Evolutionary conservation across 352 stramenopile species (phyloP).

Genomic region (Halophytophthora batemanensis): DNA sequence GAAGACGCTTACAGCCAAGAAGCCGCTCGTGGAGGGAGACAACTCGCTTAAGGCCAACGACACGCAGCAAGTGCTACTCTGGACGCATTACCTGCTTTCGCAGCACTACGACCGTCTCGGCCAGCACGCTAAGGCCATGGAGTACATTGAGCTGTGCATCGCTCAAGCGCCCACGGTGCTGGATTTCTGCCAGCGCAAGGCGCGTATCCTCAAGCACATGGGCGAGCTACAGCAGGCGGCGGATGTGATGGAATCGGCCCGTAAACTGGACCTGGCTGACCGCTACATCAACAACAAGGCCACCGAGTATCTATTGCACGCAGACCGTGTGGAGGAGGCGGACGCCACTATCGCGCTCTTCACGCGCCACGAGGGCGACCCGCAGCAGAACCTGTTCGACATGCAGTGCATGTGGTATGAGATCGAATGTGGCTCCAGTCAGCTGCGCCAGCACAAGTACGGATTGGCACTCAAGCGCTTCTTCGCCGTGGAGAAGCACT

Average conservation of each 20-base stretch:
- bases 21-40: constrained; percentile 38
- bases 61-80: constrained; percentile 63
- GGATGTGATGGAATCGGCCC: constrained; percentile 88
- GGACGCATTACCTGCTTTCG: constrained; percentile 90
- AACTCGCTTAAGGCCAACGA: constrained; percentile 29
- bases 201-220: constrained; percentile 91
- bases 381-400: constrained; percentile 95
- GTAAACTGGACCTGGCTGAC: constrained; percentile 95
- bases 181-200: constrained; percentile 95
- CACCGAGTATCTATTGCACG: constrained; percentile 96
- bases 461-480: constrained; percentile 94
- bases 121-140: constrained; percentile 85
- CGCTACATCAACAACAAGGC: constrained; percentile 99
- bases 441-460: constrained; percentile 58
- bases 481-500: constrained; percentile 95
- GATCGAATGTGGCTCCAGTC: constrained; percentile 80
- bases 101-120: constrained; percentile 92
- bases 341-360: constrained; percentile 96
- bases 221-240: constrained; percentile 90
- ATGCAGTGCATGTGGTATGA: constrained; percentile 99
- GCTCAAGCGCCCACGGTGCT: constrained; percentile 88
- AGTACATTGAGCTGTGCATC: constrained; percentile 92
- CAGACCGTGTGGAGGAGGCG: constrained; percentile 90
- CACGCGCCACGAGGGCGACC: constrained; percentile 95
- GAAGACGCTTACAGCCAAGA: constrained; percentile 60